Conservation (phyloP, 129 eudicot species). For the Helichrysum umbraculigerum region DNA sequence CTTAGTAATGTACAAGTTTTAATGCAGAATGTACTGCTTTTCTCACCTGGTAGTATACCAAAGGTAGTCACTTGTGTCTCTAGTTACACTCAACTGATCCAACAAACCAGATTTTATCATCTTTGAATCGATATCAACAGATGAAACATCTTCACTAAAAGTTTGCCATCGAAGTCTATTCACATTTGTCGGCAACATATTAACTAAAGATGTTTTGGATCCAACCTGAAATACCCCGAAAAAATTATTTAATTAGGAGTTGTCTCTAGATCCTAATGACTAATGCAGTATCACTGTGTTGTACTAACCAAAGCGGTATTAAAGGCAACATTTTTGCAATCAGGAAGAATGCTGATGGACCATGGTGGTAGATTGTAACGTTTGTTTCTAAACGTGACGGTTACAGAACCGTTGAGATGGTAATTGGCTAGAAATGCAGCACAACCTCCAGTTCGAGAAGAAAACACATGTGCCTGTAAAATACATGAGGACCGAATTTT, state of each 20-base stretch:
- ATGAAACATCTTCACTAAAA: conserved; percentile 59
- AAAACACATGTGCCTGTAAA: conserved; percentile 70
- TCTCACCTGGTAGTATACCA: conserved; percentile 85
- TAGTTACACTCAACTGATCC: conserved; percentile 84
- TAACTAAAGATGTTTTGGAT: conserved; percentile 35
- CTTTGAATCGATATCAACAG: conserved; percentile 49
- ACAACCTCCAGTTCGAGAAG: conserved; percentile 61
- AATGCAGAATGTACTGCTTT: conserved; percentile 8
- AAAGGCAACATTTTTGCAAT: conserved; percentile 62
- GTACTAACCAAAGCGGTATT: conserved; percentile 69
- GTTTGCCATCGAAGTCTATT: conserved; percentile 62
- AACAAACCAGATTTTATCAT: conserved; percentile 55
- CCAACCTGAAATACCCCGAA: conserved; percentile 47
- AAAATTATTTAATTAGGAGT: conserved; percentile 9
- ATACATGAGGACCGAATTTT: background rate
- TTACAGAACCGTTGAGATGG: conserved; percentile 54
- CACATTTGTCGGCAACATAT: conserved; percentile 58
- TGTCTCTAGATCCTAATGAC: conserved; percentile 7
- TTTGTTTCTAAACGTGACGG: conserved; percentile 53
- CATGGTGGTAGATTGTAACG: conserved; percentile 77
- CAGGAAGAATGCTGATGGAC: conserved; percentile 95
- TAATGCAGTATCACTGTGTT: background rate
- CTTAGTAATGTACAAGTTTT: background rate
- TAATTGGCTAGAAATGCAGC: conserved; percentile 83
- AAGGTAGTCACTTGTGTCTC: conserved; percentile 83